Evolutionary conservation across 495 filamentous ascomycete species (phyloP).

Genomic region (Neurospora tetrasperma): DNA sequence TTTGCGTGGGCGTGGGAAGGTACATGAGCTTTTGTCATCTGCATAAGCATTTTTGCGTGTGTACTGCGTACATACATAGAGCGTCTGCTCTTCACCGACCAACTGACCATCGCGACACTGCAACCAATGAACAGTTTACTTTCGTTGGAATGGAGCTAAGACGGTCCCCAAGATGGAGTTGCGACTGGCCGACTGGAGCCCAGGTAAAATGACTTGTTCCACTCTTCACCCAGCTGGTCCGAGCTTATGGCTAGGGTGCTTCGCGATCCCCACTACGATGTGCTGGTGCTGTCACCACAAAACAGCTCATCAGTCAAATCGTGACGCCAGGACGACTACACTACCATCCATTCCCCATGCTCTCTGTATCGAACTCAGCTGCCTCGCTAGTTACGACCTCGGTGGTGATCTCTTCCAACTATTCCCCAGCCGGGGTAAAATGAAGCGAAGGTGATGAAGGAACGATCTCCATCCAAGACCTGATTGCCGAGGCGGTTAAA

Average conservation of each 20-base stretch:
- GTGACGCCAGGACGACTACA: neutral
- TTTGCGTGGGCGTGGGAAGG: no score
- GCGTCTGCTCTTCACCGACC: constrained; percentile 3
- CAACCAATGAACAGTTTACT: neutral
- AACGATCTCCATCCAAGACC: neutral
- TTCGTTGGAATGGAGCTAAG: neutral
- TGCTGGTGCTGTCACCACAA: neutral
- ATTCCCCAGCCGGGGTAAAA: constrained; percentile 1
- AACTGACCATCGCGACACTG: neutral
- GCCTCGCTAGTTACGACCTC: neutral
- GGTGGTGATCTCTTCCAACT: neutral
- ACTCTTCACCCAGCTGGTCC: neutral
- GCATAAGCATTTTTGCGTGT: no score
- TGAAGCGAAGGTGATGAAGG: neutral
- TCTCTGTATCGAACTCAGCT: neutral
- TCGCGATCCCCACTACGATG: neutral
- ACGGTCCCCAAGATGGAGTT: neutral
- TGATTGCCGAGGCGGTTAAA: neutral
- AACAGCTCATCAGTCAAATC: neutral
- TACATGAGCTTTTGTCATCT: no score
- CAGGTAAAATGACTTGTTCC: neutral
- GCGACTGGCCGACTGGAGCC: neutral
- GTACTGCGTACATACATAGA: no score
- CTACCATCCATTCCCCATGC: neutral
- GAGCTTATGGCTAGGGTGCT: neutral